Base-by-base conservation (phyloP, 257 asterid genomes). In the Euphrasia confusa region DNA sequence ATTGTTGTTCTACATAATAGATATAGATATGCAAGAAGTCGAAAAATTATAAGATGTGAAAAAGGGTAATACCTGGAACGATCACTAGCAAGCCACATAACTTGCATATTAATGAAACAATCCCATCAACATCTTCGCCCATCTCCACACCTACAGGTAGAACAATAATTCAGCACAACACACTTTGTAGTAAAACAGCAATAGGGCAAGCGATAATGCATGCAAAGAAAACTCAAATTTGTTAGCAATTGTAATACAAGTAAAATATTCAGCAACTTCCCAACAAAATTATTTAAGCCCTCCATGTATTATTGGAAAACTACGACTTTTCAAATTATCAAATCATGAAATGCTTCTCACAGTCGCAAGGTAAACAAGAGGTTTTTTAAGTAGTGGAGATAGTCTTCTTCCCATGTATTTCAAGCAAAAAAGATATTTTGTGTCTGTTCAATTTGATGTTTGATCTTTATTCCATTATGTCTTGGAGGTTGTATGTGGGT, bases 61-160 rank as follows among this genome's bases (percentile, higher is more conserved):
- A 26, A 63, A 58, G 33, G 33, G 33, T 21, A 64, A 60, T 61
- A 90, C 97, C 97, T 80, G 97, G 95, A 69, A 80, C 77, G 78
- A 83, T 72, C 76, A 84, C 71, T 77, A 83, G 54, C 68, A 90
- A 75, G 77, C 84, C 78, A 71, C 95, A 90, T 70, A 90, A 75
- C 82, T 83, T 90, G 88, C 87, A 83, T 59, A 83, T 53, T 65
- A 71, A 61, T 54, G 85, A 70, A 72, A 68, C 73, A 63, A 78
- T 58, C 66, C 66, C 70, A 61, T 85, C 83, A 45, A 66, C 74
- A 75, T 80, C 86, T 66, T 76, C 79, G 7, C 77, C 70, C 70
- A 71, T 66, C 73, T 44, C 76, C 59, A 63, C 55, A 52, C 73
- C 97, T 86, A 67, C 76, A 79, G 49, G 45, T 65, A 71, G 68